phyloP scores from a whole-genome alignment of 1,139 yeast species.

The Arxiozyma slooffiae region DNA sequence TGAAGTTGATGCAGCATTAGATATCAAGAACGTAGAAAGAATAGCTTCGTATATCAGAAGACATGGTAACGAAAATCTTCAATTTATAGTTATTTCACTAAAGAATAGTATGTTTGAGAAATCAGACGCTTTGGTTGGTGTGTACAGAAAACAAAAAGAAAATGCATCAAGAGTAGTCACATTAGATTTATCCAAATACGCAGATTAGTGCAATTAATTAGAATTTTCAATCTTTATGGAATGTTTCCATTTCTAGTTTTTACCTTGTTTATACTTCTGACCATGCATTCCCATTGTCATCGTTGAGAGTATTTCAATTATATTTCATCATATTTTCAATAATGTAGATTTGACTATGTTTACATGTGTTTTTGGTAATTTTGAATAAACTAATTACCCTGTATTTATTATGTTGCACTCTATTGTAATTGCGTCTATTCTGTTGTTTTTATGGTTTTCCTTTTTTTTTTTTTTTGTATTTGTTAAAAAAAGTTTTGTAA shows the following conservation, averaged over 20 bases:
- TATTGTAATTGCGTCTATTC: neutral
- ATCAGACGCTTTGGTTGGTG: conserved; percentile 88
- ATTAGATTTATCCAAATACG: conserved; percentile 58
- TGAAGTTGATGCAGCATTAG: conserved; percentile 96
- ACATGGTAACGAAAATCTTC: conserved; percentile 72
- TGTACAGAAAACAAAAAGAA: conserved; percentile 72
- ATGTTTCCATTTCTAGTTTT: neutral
- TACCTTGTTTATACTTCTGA: neutral
- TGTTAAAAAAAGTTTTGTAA: neutral
- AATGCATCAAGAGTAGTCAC: conserved; percentile 73
- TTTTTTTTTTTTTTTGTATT: too few species aligned
- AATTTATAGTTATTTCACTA: conserved; percentile 86
- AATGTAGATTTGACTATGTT: neutral
- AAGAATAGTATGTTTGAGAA: conserved; percentile 80
- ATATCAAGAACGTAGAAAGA: conserved; percentile 73
- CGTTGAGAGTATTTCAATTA: neutral
- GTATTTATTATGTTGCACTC: neutral
- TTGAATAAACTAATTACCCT: too few species aligned
- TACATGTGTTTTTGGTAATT: neutral
- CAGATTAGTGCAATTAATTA: conserved; percentile 23
- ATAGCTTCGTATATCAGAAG: conserved; percentile 75
- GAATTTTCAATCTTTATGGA: neutral
- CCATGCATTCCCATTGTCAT: neutral
- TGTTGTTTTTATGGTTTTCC: neutral
- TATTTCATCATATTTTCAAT: too few species aligned